Evolutionary conservation across 1,284 basidiomycete species (phyloP), one percentile per base, ranked within the genome.

Genomic region (Waitea zeae): DNA sequence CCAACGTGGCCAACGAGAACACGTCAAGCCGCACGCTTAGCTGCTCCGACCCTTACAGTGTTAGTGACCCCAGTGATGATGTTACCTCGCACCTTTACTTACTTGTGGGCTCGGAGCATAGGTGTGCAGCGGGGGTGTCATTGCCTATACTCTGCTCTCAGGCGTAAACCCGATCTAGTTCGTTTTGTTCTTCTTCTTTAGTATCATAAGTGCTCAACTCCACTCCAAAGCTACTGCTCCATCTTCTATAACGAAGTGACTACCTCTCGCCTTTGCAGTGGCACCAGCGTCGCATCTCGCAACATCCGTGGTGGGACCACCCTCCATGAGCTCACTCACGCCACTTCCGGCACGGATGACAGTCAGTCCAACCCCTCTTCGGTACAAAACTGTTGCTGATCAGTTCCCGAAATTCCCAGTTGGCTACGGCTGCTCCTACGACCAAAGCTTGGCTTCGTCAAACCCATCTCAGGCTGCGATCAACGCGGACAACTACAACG

Each of bases 401-500:
- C 19, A 13, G 31, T 34, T 31, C 27, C 31, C 22, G 15, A 41
- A 38, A 20, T 33, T 37, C 33, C 31, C 38, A 28, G 41, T 50
- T 30, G 46, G 43, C 18, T 48, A 50, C 36, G 47, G 49, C 19
- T 50, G 49, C 42, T n/a, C n/a, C 34, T 42, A 35, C 29, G 47
- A 49, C 39, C 42, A 44, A 42, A 42, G 37, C 42, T 35, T 44
- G 31, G 38, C 38, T 34, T 34, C 22, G 13, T 35, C 39, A 6
- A 41, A 36, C 42, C 39, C 41, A 30, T 24, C 39, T 36, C 31
- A 37, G 32, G 38, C 40, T 36, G 37, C 34, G 12, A 27, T 20
- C 34, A 50, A 50, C 36, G 49, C 49, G 9, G 49, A 50, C 38
- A 49, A 49, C 42, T 50, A 46, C 41, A 50, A 50, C 38, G 47